A percentile compares a stretch with the other conserved stretches of the same genome.
Evolutionary conservation across 2,329 filamentous ascomycete species (phyloP).

Genomic region (Aspergillus flavus): DNA sequence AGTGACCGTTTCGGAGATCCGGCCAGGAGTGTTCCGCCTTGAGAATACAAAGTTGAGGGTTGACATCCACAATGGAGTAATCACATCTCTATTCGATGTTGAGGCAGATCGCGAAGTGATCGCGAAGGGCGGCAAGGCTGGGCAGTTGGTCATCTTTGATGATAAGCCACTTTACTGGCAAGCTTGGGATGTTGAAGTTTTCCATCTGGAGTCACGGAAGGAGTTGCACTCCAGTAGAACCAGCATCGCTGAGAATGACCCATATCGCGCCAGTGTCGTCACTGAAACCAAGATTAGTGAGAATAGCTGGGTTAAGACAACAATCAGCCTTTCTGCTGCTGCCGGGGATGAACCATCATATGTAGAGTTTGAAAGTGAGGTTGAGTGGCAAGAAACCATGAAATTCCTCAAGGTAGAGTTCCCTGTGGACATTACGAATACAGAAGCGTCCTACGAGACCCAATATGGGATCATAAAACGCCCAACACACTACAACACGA

Average conservation of each 20-base stretch:
- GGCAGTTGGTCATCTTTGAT: slow-evolving; percentile 92
- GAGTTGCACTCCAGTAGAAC: slow-evolving; percentile 72
- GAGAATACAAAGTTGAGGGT: slow-evolving; percentile 77
- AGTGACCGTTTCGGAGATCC: slow-evolving; percentile 54
- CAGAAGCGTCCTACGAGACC: slow-evolving; percentile 91
- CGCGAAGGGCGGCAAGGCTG: slow-evolving; percentile 71
- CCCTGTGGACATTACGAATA: slow-evolving; percentile 87
- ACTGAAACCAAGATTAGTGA: slow-evolving; percentile 88
- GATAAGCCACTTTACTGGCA: slow-evolving; percentile 98
- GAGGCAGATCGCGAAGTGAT: slow-evolving; percentile 75
- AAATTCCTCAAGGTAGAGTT: slow-evolving; percentile 99
- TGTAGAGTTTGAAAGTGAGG: slow-evolving; percentile 78
- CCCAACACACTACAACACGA: slow-evolving; percentile 97
- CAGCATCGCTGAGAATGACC: slow-evolving; percentile 69
- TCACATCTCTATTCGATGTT: slow-evolving; percentile 82
- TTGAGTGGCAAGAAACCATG: slow-evolving; percentile 97
- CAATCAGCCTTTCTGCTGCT: slow-evolving; percentile 75
- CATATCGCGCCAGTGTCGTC: slow-evolving; percentile 77
- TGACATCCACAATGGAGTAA: slow-evolving; percentile 71
- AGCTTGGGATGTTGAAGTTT: slow-evolving; percentile 97
- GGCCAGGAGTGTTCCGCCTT: slow-evolving; percentile 71
- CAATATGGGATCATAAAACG: slow-evolving; percentile 87
- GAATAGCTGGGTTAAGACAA: slow-evolving; percentile 81
- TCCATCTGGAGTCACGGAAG: slow-evolving; percentile 82
- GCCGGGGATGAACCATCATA: slow-evolving; percentile 66